phyloP scores from a whole-genome alignment of 495 filamentous ascomycete genomes.

The Chaetomium fimeti region DNA sequence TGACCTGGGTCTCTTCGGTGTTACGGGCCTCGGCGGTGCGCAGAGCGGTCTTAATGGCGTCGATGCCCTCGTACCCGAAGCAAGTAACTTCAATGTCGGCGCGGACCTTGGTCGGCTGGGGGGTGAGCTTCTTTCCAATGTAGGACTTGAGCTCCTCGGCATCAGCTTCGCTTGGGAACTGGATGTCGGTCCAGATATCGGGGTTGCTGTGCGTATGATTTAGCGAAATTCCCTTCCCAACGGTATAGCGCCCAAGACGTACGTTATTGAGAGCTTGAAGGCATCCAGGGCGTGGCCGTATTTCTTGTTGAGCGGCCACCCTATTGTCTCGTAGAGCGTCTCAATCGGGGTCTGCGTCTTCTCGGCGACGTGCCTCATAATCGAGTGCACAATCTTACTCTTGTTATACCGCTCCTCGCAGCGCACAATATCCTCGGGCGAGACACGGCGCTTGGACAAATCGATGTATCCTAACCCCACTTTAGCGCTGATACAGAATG shows the following conservation, averaged over 20 bases:
- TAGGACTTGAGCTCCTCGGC: constrained; percentile 85
- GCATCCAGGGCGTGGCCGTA: constrained; percentile 96
- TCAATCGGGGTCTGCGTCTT: constrained; percentile 93
- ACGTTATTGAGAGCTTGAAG: constrained; percentile 99
- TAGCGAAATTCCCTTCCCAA: background rate
- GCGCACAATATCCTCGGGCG: constrained; percentile 94
- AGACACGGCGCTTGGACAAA: constrained; percentile 95
- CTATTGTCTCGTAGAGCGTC: constrained; percentile 87
- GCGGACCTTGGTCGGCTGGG: constrained; percentile 95
- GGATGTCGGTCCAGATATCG: constrained; percentile 89
- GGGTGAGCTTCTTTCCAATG: constrained; percentile 93
- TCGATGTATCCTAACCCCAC: constrained; percentile 69
- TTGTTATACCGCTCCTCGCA: constrained; percentile 99
- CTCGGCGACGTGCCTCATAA: constrained; percentile 96
- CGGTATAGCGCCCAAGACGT: constrained; percentile 36
- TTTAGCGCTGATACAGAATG: constrained; percentile 46
- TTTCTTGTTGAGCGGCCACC: constrained; percentile 95
- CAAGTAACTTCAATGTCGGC: constrained; percentile 98
- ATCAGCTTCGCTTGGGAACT: constrained; percentile 82
- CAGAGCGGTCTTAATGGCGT: constrained; percentile 89
- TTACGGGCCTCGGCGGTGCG: constrained; percentile 84
- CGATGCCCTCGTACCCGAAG: constrained; percentile 98
- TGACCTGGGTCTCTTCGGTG: constrained; percentile 86
- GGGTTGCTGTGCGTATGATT: constrained; percentile 64
- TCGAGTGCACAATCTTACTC: constrained; percentile 97